Evolutionary conservation across 1,139 yeast species (phyloP), one percentile per base, ranked within the genome.

Genomic region (Magnusiomyces paraingens): DNA sequence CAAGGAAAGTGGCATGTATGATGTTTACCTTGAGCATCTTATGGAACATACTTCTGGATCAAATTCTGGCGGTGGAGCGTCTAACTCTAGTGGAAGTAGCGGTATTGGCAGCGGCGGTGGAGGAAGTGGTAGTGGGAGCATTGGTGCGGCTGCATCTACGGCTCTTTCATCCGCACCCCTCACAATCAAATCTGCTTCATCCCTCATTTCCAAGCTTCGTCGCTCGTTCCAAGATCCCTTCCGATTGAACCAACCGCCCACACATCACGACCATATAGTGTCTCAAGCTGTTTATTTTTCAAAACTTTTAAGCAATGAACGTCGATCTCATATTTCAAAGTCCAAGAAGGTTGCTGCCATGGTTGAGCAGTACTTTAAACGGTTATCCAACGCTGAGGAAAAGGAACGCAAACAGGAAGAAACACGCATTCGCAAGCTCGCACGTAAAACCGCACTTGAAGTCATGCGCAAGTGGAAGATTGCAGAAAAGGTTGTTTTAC

Each of bases 391-490:
- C 52, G 96, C 95, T 48, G 90, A 87, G 60, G 98, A 93, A 60
- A 80, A 95, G 58, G 79, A 83, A 57, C 78, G 79, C 18, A 81
- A 82, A 58, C 93, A 86, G 58, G 79, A 82, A 61, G 74, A 72
- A 49, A 66, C 70, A 50, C 61, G 66, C 11, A 74, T 86, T 58
- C 75, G 78, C 55, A 81, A 79, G 55, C 70, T 91, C 39, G 95
- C 97, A 35, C 81, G 90, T 61, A 77, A 83, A 54, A 88, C 95
- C 0, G 84, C 87, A 1, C 84, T 82, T 60, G 91, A 93, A 40
- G 96, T 93, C 10, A 84, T 85, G 71, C 89, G 84, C 66, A 83
- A 95, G 66, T 94, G 99, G 99, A 73, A 77, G 29, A 78, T 91
- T 54, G 99, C 98, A 1, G 87, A 84, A 59, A 90, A 88, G 65